These are phyloP conservation scores for Daedaleopsis sinensis DNA, from an alignment of 768 basidiomycete genomes.

Conservation along the genomic window DNA sequence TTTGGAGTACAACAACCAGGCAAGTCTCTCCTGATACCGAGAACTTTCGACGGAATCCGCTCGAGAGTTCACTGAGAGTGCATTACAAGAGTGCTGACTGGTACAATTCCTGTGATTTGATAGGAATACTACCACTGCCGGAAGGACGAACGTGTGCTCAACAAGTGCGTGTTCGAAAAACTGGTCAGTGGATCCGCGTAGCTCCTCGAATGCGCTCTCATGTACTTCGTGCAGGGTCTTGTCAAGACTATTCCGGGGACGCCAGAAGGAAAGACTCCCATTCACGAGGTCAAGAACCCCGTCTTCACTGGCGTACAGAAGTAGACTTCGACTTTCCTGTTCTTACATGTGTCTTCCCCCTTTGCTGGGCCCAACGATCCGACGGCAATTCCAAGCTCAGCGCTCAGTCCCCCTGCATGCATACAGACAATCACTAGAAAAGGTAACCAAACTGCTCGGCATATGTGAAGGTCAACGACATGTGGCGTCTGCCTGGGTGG, in stretches of 20 bases:
- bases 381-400: no score
- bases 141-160: constrained; percentile 83
- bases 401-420: neutral
- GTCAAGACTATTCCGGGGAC: constrained; percentile 90
- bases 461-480: neutral
- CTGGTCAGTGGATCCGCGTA: constrained; percentile 58
- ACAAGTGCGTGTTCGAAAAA: constrained; percentile 96
- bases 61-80: neutral
- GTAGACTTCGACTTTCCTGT: constrained; percentile 37
- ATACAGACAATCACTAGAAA: neutral
- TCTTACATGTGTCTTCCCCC: neutral
- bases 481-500: neutral
- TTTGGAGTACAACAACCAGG: constrained; percentile 94
- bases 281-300: constrained; percentile 88
- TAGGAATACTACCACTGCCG: constrained; percentile 92
- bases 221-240: constrained; percentile 64
- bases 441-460: neutral
- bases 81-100: neutral
- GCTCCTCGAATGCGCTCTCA: no score
- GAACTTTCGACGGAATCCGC: no score
- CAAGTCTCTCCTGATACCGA: constrained; percentile 36
- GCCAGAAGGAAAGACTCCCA: constrained; percentile 76
- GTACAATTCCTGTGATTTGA: neutral
- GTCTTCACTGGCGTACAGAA: constrained; percentile 87
- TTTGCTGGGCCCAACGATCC: no score